Conservation (phyloP, 371 early-diverging fungal genomes). For the Lichtheimia hyalospora region DNA sequence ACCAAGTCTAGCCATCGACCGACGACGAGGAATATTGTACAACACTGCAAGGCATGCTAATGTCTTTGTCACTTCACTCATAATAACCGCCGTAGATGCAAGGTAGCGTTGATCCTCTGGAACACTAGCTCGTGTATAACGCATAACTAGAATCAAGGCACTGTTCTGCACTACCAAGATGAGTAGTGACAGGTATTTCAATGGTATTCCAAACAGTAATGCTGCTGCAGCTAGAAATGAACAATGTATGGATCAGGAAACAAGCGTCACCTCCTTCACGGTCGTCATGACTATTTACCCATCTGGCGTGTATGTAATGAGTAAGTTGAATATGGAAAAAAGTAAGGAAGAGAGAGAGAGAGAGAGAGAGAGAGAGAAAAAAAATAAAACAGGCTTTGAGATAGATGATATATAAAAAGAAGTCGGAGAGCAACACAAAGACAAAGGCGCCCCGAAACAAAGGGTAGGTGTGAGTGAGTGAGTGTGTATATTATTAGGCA, state of each 20-base stretch:
- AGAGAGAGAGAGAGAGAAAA: neutral
- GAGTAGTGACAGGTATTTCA: conserved; percentile 81
- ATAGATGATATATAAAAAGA: too few species aligned
- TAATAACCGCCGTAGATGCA: conserved; percentile 86
- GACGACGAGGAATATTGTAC: conserved; percentile 31
- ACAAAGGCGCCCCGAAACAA: too few species aligned
- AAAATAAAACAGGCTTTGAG: too few species aligned
- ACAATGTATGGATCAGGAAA: neutral
- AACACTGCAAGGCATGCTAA: conserved; percentile 64
- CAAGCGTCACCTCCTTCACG: too few species aligned
- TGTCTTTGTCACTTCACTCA: conserved; percentile 84
- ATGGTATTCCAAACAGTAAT: conserved; percentile 12
- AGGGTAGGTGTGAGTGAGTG: too few species aligned
- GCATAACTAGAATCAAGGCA: conserved; percentile 80
- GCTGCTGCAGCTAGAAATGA: conserved; percentile 3
- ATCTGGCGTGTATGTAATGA: neutral
- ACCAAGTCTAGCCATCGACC: conserved; percentile 24
- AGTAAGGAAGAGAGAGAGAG: too few species aligned
- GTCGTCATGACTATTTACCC: neutral
- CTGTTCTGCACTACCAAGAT: conserved; percentile 79
- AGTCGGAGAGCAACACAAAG: too few species aligned
- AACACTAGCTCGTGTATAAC: conserved; percentile 68
- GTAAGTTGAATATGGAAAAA: neutral
- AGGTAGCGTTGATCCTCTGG: conserved; percentile 58
- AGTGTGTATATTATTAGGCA: too few species aligned